Evolutionary conservation across 768 basidiomycete species (phyloP).

Genomic region (Naganishia friedmannii): DNA sequence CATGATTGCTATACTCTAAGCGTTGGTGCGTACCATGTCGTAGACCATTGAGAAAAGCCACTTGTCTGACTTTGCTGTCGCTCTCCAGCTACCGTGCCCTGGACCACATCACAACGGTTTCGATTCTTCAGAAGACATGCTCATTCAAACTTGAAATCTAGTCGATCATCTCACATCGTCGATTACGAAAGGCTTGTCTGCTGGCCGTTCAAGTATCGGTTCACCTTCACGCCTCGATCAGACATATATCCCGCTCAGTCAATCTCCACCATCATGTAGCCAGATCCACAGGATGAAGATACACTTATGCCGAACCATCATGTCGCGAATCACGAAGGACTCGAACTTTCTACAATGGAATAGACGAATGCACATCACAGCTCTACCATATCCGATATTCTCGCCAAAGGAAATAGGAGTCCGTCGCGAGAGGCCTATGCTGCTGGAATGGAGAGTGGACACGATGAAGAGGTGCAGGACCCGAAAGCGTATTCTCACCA

Average conservation of each 20-base stretch:
- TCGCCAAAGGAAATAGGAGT: neutral
- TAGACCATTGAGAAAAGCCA: neutral
- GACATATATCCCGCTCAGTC: neutral
- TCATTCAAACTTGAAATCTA: neutral
- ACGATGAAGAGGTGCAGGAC: neutral
- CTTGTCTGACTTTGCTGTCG: neutral
- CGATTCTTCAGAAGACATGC: constrained; percentile 12
- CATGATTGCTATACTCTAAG: constrained; percentile 9
- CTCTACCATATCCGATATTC: neutral
- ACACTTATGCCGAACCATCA: neutral
- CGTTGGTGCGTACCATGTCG: neutral
- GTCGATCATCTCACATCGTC: neutral
- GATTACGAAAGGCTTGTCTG: constrained; percentile 19
- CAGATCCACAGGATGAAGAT: neutral
- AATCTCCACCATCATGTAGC: neutral
- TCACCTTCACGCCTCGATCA: neutral
- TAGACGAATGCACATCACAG: neutral
- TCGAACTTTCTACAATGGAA: neutral
- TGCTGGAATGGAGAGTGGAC: neutral
- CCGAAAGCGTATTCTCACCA: neutral
- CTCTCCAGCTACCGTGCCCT: neutral
- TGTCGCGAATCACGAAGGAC: neutral
- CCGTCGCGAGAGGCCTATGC: neutral
- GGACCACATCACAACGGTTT: constrained; percentile 16
- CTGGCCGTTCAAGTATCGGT: constrained; percentile 20